A percentile compares a stretch with the other conserved stretches of the same genome.
These are phyloP conservation scores for Rubroshorea leprosula DNA, from an alignment of 345 rosid species.

Conservation along the genomic window DNA sequence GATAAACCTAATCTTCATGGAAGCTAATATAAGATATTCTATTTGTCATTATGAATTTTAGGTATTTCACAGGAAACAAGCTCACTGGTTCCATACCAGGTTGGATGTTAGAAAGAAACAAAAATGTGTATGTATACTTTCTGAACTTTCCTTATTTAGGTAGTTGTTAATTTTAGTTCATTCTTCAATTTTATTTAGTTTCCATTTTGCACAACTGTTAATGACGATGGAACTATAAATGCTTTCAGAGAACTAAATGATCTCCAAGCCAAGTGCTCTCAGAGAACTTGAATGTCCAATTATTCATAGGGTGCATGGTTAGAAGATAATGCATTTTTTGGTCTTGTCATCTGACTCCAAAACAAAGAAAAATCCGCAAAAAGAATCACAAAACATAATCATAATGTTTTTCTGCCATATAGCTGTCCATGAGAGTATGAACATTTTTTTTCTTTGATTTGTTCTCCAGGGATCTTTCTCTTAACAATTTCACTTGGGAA, in stretches of 20 bases:
- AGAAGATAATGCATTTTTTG: no score
- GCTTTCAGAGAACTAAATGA: no score
- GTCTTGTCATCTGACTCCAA: neutral
- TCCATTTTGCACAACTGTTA: no score
- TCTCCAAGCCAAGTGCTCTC: no score
- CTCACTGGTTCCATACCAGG: constrained; percentile 63
- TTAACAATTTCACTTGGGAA: constrained; percentile 65
- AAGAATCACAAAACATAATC: neutral
- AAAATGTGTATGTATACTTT: constrained; percentile 50
- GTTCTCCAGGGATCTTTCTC: constrained; percentile 64
- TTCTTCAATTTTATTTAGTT: neutral
- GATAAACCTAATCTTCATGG: neutral
- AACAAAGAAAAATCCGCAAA: neutral
- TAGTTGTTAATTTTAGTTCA: no score
- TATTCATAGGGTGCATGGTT: no score
- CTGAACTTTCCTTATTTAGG: no score
- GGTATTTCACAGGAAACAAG: constrained; percentile 72
- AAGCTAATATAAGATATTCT: constrained; percentile 1
- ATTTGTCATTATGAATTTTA: constrained; percentile 13
- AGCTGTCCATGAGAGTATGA: neutral
- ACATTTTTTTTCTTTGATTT: constrained; percentile 7
- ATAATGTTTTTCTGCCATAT: neutral
- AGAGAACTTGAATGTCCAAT: no score
- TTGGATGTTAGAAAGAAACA: constrained; percentile 49
- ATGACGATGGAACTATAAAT: neutral